Evolutionary conservation across 2,329 filamentous ascomycete genomes (phyloP), one percentile per base, ranked within the genome.

Genomic region (Colletotrichum costaricense): DNA sequence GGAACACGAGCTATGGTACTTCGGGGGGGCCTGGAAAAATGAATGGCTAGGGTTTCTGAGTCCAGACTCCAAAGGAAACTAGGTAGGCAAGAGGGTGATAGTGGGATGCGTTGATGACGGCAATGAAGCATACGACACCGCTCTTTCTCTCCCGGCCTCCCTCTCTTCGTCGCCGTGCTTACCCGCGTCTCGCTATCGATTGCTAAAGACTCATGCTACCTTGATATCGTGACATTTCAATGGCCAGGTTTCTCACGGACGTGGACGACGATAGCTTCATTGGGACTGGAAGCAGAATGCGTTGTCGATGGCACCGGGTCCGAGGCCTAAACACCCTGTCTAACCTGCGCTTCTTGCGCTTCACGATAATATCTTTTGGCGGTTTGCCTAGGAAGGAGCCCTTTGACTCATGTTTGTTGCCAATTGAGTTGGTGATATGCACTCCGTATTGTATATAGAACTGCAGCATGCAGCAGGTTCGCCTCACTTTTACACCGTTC

Each of bases 401-500:
- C 42, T 49, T 35, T 67, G 63, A 62, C 68, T 71, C 68, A 52
- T 67, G 56, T 19, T n/a, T 49, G 28, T 26, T 46, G 28, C 52
- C 28, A 19, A 16, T 11, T 11, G 42, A 30, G 38, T 52, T 56
- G 67, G 28, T 26, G 30, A 62, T 30, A 26, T 54, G 38, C 38
- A 67, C 62, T 64, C 63, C 68, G 68, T 67, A 67, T 55, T 35
- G 46, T 28, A 58, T 19, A 30, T 35, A 35, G 30, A 58, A 42
- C 54, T 66, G 63, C 63, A 22, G 63, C 63, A 70, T 58, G 67
- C 62, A 70, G 54, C 62, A 58, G n/a, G 67, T 42, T 67, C 67
- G 67, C 67, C 67, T 70, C 67, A 70, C 67, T 70, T 70, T 70
- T 35, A 58, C 52, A 57, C 56, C 55, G 60, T 35, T 72, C 28